Evolutionary conservation across 2,329 filamentous ascomycete species (phyloP), one percentile per base, ranked within the genome.

Genomic region (Ceratocystis destructans): DNA sequence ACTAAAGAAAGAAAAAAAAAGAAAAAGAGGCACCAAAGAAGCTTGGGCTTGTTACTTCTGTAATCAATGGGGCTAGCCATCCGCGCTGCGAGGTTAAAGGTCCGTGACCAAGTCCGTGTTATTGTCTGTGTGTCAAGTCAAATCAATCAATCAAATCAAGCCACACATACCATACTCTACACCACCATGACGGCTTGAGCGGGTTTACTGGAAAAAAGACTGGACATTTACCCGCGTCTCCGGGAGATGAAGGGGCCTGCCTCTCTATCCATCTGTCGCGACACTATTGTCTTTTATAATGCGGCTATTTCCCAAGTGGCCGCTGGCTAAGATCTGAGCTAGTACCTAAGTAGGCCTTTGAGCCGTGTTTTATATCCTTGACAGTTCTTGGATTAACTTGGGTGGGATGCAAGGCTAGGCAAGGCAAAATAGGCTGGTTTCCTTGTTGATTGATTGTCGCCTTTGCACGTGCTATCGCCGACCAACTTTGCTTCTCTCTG

Each of bases 41-140:
- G 55, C 55, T 59, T 59, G 28, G 28, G n/a, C 55, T 15, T 59
- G 55, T 15, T 55, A 10, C 37, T 31, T 33, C 25, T 59, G 15
- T 5, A 37, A n/a, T 31, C 25, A 33, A 31, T 59, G 55, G 55
- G 10, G 55, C 31, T n/a, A 37, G 25, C 55, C 55, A 59, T 59
- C 55, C 55, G 55, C 55, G 15, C 25, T 59, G 55, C 37, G 37
- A 41, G 12, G 37, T 41, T 41, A 10, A 41, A 37, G 28, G 55
- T 20, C 55, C 55, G 55, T 59, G 55, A 59, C 55, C 55, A 33
- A 59, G 55, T 59, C 55, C 55, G 55, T 59, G 55, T 37, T n/a
- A 59, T 59, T 59, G 55, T 59, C 55, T 59, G 55, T 59, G 53
- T 57, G 55, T 59, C 55, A 59, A 59, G 55, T 59, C 55, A 59